These are phyloP conservation scores for Pyronema omphalodes DNA, from an alignment of 495 filamentous ascomycete species.

Conservation along the genomic window DNA sequence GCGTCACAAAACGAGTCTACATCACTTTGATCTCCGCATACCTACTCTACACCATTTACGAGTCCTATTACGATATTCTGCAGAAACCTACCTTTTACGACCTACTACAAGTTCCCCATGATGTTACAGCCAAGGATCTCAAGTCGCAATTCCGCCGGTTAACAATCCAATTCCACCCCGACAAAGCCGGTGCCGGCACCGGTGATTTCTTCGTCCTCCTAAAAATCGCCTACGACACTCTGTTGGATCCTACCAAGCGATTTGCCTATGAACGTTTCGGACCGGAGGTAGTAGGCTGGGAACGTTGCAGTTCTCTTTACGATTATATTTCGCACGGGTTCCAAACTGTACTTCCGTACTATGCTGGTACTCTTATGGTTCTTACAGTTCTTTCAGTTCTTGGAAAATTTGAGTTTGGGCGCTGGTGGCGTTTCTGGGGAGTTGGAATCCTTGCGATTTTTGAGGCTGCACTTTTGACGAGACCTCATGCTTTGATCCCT, in stretches of 20 bases:
- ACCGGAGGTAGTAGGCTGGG: constrained; percentile 48
- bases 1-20: constrained; percentile 64
- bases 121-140: constrained; percentile 53
- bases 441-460: constrained; percentile 49
- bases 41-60: constrained; percentile 84
- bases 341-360: constrained; percentile 41
- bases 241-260: constrained; percentile 57
- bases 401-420: constrained; percentile 68
- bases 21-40: constrained; percentile 64
- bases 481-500: constrained; percentile 31
- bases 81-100: constrained; percentile 57
- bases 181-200: constrained; percentile 46
- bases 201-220: constrained; percentile 62
- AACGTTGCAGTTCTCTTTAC: constrained; percentile 46
- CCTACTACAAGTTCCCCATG: constrained; percentile 45
- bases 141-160: constrained; percentile 74
- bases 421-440: constrained; percentile 79
- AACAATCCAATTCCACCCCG: constrained; percentile 71
- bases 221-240: constrained; percentile 65
- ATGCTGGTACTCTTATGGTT: constrained; percentile 39
- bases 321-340: constrained; percentile 57
- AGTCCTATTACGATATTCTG: constrained; percentile 66
- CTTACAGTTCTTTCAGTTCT: constrained; percentile 53
- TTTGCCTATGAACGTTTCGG: constrained; percentile 93
- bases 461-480: constrained; percentile 55